Base-by-base conservation (phyloP, 2,329 filamentous ascomycete species). In the Dothideomycetidae sp. region DNA sequence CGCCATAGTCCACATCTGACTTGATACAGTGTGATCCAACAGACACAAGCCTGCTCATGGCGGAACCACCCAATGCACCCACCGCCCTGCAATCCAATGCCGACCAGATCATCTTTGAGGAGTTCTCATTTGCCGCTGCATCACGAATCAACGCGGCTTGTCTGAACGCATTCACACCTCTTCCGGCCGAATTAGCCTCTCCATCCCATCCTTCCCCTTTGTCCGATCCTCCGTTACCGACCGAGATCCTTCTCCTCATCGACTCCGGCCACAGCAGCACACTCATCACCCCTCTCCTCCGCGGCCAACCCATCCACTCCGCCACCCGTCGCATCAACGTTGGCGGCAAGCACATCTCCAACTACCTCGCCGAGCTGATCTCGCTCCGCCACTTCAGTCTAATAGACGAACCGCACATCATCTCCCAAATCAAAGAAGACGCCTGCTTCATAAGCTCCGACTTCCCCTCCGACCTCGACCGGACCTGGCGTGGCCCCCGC, bases 41-140 rank as follows among this genome's bases (percentile, higher is more conserved):
- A 37, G 78, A 88, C 39, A 90, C 84, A n/a, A 78, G 84, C 33
- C 61, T 98, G 40, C 62, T 98, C 3, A 68, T 96, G 35, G 76
- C 81, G 1, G 90, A 98, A 57, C 80, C 84, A 31, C 79, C 85
- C 3, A 93, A 92, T 58, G 76, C 78, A 3, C 68, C 93, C 39
- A 76, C 79, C 1, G 75, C 76, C 10, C 61, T 98, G 45, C 85
- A 94, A 58, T 73, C 78, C 28, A 90, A 94, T 55, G 85, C 83
- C 49, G 90, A 98, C 53, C 88, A 98, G 63, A 84, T 98, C 53
- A 74, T 96, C 1, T 96, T 98, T 64, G 90, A 98, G 54, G 86
- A 96, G 55, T 98, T 90, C 62, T 83, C 83, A 2, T 98, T 98
- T 58, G 73, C 78, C 9, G 79, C 81, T 47, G 93, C 93, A 60